phyloP scores from a whole-genome alignment of 345 rosid genomes.

The Lumnitzera littorea region DNA sequence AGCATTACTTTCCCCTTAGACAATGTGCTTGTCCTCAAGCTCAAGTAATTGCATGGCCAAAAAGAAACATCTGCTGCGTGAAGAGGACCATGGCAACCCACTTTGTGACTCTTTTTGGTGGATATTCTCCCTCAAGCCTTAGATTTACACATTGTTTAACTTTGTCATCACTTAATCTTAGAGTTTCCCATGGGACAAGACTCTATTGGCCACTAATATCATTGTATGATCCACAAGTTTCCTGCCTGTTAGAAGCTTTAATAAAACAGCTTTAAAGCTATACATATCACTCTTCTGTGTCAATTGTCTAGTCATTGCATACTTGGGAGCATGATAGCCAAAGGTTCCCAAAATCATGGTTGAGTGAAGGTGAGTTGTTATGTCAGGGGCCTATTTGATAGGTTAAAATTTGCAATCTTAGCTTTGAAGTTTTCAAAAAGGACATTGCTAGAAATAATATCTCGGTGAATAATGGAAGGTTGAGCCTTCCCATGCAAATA shows the following conservation, averaged over 20 bases:
- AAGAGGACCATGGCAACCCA: no score
- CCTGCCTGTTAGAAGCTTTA: conserved; percentile 7
- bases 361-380: conserved; percentile 30
- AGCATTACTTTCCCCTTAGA: neutral
- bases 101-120: no score
- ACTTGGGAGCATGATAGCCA: conserved; percentile 42
- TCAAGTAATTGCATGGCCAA: no score
- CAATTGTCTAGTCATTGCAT: conserved; percentile 32
- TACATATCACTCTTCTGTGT: conserved; percentile 8
- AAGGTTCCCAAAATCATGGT: conserved; percentile 35
- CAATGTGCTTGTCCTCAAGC: no score
- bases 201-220: conserved; percentile 30
- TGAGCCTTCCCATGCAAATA: conserved; percentile 32
- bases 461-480: conserved; percentile 28
- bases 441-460: conserved; percentile 37
- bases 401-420: conserved; percentile 33
- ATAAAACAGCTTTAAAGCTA: conserved; percentile 9
- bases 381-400: conserved; percentile 26
- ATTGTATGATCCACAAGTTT: conserved; percentile 31
- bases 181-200: conserved; percentile 32
- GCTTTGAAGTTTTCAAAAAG: conserved; percentile 29
- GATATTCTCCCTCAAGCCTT: no score
- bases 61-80: no score
- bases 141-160: no score
- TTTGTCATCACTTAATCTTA: no score